Base-by-base conservation (phyloP, 305 asterid species). In the Solanum aculeatissimum region DNA sequence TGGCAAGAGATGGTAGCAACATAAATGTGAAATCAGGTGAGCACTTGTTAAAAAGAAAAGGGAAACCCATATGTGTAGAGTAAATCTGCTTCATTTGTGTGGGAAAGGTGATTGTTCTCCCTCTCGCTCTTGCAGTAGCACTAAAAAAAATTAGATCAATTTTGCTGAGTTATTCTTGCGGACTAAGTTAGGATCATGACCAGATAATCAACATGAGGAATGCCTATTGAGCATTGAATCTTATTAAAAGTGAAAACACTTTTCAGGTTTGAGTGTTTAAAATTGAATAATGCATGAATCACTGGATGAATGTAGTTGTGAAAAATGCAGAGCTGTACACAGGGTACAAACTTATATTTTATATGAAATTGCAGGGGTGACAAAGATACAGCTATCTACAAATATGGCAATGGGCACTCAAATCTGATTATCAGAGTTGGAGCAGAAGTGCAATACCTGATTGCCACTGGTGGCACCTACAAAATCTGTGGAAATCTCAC, bases 401-500 rank as follows among this genome's bases (percentile, higher is more conserved):
- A 29, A n/a, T 45, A 65, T 32, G 32, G 25, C 68, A 79, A 43
- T 63, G 62, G 14, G 78, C 21, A 45, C 16, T 82, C 49, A 42
- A 4, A 42, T 82, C 60, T 38, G 78, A 69, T 77, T 77, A 85
- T 81, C 58, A 80, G 83, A 63, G 85, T 40, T 77, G 68, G 69
- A 11, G 27, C 84, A 9, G 80, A 49, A 77, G 86, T 83, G 82
- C 40, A 69, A 68, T 45, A 95, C 98, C 99, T 96, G 94, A 85
- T 93, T 93, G 35, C 83, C 87, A 84, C 88, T 89, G 85, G 90
- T 85, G 83, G 84, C 84, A 65, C 83, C 89, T 6, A 91, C 87
- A 83, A 90, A 87, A 80, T 90, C 91, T 87, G 86, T 72, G 58
- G 93, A 89, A 88, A 95, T 92, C 74, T 85, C 90, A 66, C 90